Conservation (phyloP, 192 early-diverging fungal species). For the Coemansia pectinata region DNA sequence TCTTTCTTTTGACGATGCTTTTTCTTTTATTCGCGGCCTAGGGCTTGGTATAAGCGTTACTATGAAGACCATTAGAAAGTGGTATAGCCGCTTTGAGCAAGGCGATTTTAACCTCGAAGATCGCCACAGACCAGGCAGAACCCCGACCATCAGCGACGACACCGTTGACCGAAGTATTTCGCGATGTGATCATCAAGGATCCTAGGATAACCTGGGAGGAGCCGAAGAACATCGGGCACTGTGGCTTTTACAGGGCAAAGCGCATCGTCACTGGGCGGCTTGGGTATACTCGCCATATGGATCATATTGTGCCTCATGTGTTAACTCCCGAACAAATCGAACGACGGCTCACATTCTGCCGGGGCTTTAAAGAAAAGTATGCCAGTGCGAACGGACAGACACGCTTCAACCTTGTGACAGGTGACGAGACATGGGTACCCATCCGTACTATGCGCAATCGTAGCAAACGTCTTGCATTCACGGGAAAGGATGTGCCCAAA, state of each 20-base stretch:
- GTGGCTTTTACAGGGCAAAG: neutral
- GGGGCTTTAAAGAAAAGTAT: too few relatives aligned
- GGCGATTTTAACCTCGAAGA: neutral
- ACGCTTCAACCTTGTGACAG: too few relatives aligned
- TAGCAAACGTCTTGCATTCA: too few relatives aligned
- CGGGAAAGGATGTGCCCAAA: neutral
- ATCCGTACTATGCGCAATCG: too few relatives aligned
- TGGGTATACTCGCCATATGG: too few relatives aligned
- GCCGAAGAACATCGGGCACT: neutral
- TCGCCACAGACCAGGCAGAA: neutral
- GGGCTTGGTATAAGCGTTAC: neutral
- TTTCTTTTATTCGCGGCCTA: neutral
- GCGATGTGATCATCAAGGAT: neutral
- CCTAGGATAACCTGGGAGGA: neutral
- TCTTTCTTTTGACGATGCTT: neutral
- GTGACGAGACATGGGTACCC: too few relatives aligned
- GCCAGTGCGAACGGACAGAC: too few relatives aligned
- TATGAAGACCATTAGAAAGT: neutral
- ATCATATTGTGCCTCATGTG: too few relatives aligned
- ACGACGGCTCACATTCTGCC: too few relatives aligned
- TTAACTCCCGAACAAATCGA: too few relatives aligned
- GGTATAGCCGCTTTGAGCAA: neutral
- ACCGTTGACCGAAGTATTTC: neutral
- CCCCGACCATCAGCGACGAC: too few relatives aligned
- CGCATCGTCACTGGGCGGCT: too few relatives aligned